These are phyloP conservation scores for Auriscalpium vulgare DNA, from an alignment of 768 basidiomycete species.

Conservation along the genomic window DNA sequence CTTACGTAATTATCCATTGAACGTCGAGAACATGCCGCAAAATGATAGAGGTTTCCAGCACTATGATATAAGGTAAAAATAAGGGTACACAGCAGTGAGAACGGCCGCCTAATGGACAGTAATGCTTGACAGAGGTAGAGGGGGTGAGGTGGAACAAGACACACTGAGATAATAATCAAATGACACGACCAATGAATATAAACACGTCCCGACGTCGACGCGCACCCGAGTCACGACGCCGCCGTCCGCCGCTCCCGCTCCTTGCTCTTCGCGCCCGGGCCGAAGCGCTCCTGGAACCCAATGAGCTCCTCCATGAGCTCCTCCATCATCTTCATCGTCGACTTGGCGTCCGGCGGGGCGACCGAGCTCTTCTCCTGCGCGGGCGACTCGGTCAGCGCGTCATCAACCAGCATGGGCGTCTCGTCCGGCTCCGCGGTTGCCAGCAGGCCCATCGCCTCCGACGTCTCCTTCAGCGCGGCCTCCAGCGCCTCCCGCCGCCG, in stretches of 20 bases:
- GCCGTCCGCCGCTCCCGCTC: constrained; percentile 27
- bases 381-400: constrained; percentile 13
- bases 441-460: neutral
- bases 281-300: constrained; percentile 81
- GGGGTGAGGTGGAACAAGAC: neutral
- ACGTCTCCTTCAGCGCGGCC: constrained; percentile 35
- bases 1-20: too few species aligned
- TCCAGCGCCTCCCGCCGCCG: constrained; percentile 63
- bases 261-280: constrained; percentile 41
- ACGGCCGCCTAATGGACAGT: neutral
- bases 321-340: constrained; percentile 81
- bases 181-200: neutral
- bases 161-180: neutral
- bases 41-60: neutral
- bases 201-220: neutral
- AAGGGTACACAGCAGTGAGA: constrained; percentile 11
- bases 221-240: constrained; percentile 17
- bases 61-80: constrained; percentile 14
- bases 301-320: constrained; percentile 87
- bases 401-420: constrained; percentile 28
- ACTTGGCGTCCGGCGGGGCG: constrained; percentile 1
- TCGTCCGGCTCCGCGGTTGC: constrained; percentile 15
- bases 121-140: neutral
- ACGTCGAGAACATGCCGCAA: too few species aligned
- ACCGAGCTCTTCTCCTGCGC: constrained; percentile 13